phyloP scores from a whole-genome alignment of 2,329 filamentous ascomycete genomes.

The Ophiostoma himal-ulmi region DNA sequence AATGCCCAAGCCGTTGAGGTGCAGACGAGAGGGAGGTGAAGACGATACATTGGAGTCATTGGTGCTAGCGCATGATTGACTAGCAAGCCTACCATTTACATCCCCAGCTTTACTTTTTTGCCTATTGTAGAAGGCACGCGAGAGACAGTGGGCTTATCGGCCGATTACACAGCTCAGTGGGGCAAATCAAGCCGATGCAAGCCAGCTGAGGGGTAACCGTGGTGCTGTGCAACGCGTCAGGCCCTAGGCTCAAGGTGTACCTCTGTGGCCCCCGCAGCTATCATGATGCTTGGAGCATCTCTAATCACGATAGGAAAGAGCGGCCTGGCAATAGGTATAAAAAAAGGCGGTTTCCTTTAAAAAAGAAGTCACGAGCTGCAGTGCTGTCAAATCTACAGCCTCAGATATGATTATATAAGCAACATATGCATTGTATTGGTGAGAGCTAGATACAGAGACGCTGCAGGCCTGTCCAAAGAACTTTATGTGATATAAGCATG shows the following conservation, averaged over 20 bases:
- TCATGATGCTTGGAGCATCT: neutral
- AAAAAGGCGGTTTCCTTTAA: neutral
- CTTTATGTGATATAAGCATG: neutral
- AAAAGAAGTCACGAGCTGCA: neutral
- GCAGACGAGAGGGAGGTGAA: neutral
- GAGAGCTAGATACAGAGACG: neutral
- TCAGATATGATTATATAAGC: neutral
- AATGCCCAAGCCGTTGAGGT: neutral
- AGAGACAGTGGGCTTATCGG: neutral
- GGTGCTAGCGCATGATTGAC: neutral
- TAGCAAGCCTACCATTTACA: neutral
- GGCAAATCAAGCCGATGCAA: conserved; percentile 5
- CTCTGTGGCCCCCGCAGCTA: neutral
- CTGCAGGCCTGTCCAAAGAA: neutral
- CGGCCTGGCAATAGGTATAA: neutral
- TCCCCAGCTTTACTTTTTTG: neutral
- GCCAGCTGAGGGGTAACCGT: conserved; percentile 17
- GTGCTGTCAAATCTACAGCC: neutral
- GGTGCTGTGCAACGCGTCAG: conserved; percentile 12
- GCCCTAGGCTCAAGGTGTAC: neutral
- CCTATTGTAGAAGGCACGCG: neutral
- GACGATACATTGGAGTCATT: neutral
- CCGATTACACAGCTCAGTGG: conserved; percentile 2
- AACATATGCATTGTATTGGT: neutral
- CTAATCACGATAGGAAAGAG: neutral